Conservation (phyloP, 495 filamentous ascomycete genomes). For the Glonium stellatum region DNA sequence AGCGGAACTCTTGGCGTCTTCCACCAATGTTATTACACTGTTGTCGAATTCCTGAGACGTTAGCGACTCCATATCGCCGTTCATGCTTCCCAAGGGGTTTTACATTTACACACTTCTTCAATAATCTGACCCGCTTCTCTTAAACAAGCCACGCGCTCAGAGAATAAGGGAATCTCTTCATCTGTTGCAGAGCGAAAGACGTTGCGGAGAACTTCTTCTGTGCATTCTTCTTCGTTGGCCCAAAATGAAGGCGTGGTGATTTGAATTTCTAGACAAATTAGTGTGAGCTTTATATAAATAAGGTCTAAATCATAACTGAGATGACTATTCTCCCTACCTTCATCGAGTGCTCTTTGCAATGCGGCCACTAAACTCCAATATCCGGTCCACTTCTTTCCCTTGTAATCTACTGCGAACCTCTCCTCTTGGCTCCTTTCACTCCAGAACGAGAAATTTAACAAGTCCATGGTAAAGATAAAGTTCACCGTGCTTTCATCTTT, state of each 20-base stretch:
- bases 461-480: constrained; percentile 94
- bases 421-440: constrained; percentile 55
- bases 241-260: constrained; percentile 87
- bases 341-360: constrained; percentile 79
- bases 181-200: constrained; percentile 82
- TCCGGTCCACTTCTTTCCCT: constrained; percentile 76
- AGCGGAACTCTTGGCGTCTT: constrained; percentile 69
- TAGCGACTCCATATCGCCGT: constrained; percentile 16
- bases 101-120: constrained; percentile 57
- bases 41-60: constrained; percentile 67
- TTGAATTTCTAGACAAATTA: constrained; percentile 48
- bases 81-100: not conserved
- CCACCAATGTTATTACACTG: constrained; percentile 65
- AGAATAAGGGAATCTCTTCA: constrained; percentile 79
- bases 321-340: constrained; percentile 49
- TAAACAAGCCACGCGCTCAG: constrained; percentile 70
- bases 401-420: constrained; percentile 74
- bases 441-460: constrained; percentile 97
- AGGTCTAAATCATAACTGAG: not conserved
- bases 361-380: constrained; percentile 92
- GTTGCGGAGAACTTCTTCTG: constrained; percentile 61
- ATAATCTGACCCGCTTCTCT: constrained; percentile 80
- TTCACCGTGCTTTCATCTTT: constrained; percentile 71
- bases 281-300: not conserved
- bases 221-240: constrained; percentile 69